phyloP scores from a whole-genome alignment of 2,329 filamentous ascomycete species.

The Nemania serpens region DNA sequence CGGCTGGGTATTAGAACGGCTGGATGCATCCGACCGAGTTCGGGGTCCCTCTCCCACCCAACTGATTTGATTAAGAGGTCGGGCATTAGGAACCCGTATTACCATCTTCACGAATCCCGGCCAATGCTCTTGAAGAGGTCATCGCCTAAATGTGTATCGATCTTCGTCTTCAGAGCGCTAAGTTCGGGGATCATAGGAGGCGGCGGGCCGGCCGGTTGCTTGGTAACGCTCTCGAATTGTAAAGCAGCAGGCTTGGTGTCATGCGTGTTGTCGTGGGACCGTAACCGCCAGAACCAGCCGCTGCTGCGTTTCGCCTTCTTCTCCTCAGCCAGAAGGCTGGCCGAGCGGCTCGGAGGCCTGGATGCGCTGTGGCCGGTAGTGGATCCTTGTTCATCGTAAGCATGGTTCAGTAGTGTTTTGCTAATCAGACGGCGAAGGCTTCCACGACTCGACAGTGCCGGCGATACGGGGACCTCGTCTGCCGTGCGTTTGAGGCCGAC shows the following conservation, averaged over 20 bases:
- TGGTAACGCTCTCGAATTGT: constrained; percentile 45
- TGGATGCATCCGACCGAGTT: constrained; percentile 8
- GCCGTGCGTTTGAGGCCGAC: constrained; percentile 54
- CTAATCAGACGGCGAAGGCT: constrained; percentile 64
- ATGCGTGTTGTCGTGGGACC: constrained; percentile 43
- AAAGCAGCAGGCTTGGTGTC: constrained; percentile 49
- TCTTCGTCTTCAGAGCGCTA: constrained; percentile 54
- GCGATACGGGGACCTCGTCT: constrained; percentile 58
- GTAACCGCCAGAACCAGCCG: constrained; percentile 63
- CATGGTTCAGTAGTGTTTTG: constrained; percentile 58
- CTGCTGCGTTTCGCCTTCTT: constrained; percentile 61
- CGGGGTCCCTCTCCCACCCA: background rate
- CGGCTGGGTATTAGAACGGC: constrained; percentile 28
- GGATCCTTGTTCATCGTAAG: constrained; percentile 51
- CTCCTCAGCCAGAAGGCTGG: constrained; percentile 54
- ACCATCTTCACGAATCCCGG: constrained; percentile 15
- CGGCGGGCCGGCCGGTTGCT: constrained; percentile 54
- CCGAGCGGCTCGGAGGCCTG: constrained; percentile 57
- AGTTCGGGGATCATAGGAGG: constrained; percentile 67
- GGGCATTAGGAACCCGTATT: constrained; percentile 12
- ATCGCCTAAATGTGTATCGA: constrained; percentile 52
- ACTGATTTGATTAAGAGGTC: background rate
- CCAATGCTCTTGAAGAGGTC: constrained; percentile 63
- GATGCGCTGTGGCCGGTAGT: constrained; percentile 43
- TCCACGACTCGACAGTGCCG: constrained; percentile 56